A percentile compares a stretch with the other conserved stretches of the same genome.
These are phyloP conservation scores for Wickerhamomyces strasburgensis DNA, from an alignment of 805 yeast species.

Conservation along the genomic window DNA sequence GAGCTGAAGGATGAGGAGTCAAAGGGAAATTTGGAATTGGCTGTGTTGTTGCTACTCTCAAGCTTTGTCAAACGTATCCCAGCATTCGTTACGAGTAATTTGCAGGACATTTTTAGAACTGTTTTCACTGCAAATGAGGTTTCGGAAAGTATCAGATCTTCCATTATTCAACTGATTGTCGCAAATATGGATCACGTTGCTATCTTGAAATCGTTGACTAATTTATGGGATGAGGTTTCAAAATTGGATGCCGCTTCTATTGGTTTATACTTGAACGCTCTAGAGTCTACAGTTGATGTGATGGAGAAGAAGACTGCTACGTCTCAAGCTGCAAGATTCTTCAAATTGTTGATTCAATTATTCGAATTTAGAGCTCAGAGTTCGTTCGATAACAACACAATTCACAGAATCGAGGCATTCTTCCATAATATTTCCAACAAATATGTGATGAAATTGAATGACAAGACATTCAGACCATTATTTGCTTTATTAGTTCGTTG, in stretches of 20 bases:
- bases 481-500: slow-evolving; percentile 84
- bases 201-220: slow-evolving; percentile 55
- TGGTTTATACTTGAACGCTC: slow-evolving; percentile 63
- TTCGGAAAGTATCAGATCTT: slow-evolving; percentile 54
- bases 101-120: slow-evolving; percentile 55
- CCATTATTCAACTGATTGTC: slow-evolving; percentile 56
- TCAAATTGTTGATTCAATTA: slow-evolving; percentile 61
- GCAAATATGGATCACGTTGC: slow-evolving; percentile 63
- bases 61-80: slow-evolving; percentile 80
- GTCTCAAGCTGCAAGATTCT: slow-evolving; percentile 60
- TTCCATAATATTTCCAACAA: slow-evolving; percentile 68
- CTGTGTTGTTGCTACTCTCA: slow-evolving; percentile 67
- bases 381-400: slow-evolving; percentile 62
- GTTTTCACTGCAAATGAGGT: slow-evolving; percentile 55
- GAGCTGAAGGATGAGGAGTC: slow-evolving; percentile 23
- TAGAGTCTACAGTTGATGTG: slow-evolving; percentile 61
- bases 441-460: slow-evolving; percentile 87
- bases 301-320: slow-evolving; percentile 74
- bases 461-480: slow-evolving; percentile 87
- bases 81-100: slow-evolving; percentile 67
- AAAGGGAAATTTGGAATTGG: slow-evolving; percentile 49
- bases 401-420: slow-evolving; percentile 75
- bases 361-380: slow-evolving; percentile 64
- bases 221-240: slow-evolving; percentile 51
- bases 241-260: slow-evolving; percentile 42